Base-by-base conservation (phyloP, 495 filamentous ascomycete species). In the Neurospora tetrasperma region DNA sequence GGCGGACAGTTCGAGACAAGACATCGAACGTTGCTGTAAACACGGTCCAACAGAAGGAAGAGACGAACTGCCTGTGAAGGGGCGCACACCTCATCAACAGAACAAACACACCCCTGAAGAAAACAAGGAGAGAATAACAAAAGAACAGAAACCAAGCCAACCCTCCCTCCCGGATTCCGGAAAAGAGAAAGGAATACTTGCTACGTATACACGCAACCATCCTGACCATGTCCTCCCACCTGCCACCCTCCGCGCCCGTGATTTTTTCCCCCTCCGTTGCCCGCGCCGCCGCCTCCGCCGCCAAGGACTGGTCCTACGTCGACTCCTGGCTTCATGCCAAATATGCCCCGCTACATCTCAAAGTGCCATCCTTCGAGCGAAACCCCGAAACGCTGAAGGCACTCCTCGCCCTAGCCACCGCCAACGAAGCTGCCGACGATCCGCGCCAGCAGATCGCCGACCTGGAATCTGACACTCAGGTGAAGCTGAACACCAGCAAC, bases 301-400 rank as follows among this genome's bases (percentile, higher is more conserved):
- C 92, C 69, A 92, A 93, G 78, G 94, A 97, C 84, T 98, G 94
- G 94, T 88, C 90, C 71, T 93, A 91, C 77, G 85, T 97, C 76
- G 92, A 96, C 83, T 82, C 84, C 81, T 98, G 94, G 93, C 88
- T 98, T 4, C 78, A 81, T 39, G 84, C 86, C 69, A 90, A 92
- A 75, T 94, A 90, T 78, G 43, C 76, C 12, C 81, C 85, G 9
- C 54, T 66, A 31, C 54, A 66, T 31, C 23, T 66, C 54, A 66
- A 66, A 66, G 54, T 66, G 54, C 89, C 91, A 2, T 76, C 84
- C 6, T 96, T 97, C 80, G 94, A 98, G 81, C 90, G 93, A 76
- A 97, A 95, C 78, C 86, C 89, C 66, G 92, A 94, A 72, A 97
- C 94, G 2, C 85, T 98, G 35, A 90, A 89, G 70, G 90, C 88